Evolutionary conservation across 176 grass and related monocot species (phyloP).

Genomic region (Hordeum marinum): DNA sequence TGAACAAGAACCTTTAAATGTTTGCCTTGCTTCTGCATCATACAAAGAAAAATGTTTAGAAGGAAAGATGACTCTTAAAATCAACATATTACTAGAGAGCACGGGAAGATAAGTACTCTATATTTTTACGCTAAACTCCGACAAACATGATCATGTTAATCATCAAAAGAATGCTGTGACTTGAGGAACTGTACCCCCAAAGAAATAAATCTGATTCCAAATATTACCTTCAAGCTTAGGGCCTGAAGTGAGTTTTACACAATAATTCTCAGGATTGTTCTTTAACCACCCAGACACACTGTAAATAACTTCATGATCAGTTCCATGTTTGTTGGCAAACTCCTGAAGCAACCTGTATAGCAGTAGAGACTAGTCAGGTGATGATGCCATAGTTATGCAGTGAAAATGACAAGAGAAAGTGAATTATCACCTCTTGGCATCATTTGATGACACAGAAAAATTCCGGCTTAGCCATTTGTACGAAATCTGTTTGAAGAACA

Average conservation of each 20-base stretch:
- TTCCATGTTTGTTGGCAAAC: slow-evolving; percentile 55
- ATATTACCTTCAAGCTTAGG: slow-evolving; percentile 76
- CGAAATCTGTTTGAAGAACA: slow-evolving; percentile 60
- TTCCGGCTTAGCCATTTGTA: slow-evolving; percentile 99
- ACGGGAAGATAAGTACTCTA: not conserved
- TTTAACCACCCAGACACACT: slow-evolving; percentile 89
- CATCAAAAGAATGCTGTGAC: not conserved
- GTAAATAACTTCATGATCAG: slow-evolving; percentile 73
- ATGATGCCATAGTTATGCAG: not conserved
- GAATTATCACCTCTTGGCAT: slow-evolving; percentile 74
- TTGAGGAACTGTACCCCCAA: not conserved
- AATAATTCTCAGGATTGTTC: slow-evolving; percentile 52
- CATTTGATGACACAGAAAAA: slow-evolving; percentile 85
- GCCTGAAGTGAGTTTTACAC: slow-evolving; percentile 78
- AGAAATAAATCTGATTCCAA: not conserved
- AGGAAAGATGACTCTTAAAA: not conserved
- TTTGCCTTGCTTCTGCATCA: slow-evolving; percentile 51
- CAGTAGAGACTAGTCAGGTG: not conserved
- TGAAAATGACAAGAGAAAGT: not conserved
- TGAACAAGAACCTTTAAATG: slow-evolving; percentile 74
- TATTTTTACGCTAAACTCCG: not conserved
- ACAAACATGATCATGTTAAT: not conserved
- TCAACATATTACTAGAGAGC: not conserved
- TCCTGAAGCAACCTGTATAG: slow-evolving; percentile 74
- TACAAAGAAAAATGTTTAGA: not conserved